Base-by-base conservation (phyloP, 805 yeast genomes). In the Starmerella bombi region DNA sequence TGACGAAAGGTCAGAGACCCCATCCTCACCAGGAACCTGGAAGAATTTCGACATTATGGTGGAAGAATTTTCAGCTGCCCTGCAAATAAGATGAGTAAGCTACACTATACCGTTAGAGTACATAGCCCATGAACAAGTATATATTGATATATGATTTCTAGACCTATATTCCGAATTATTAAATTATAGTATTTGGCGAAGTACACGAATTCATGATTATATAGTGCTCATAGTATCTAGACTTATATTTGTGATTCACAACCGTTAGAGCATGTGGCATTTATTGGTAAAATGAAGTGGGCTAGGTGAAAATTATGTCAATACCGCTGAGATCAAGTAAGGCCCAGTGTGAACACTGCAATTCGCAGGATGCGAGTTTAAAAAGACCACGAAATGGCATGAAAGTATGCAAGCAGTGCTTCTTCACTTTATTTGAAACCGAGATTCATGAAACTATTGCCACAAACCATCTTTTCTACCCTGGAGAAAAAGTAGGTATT, bases 31-130 rank as follows among this genome's bases (percentile, higher is more conserved):
- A 41, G 76, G 75, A 15, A 31, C 44, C 46, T 45, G 46, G 69
- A 91, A 91, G 73, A 91, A 88, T 66, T 94, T 81, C 54, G 97
- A 84, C 94, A 85, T 85, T n/a, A n/a, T n/a, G n/a, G n/a, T n/a
- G n/a, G n/a, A n/a, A n/a, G n/a, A n/a, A n/a, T n/a, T n/a, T n/a
- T n/a, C n/a, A n/a, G n/a, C n/a, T n/a, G n/a, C n/a, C n/a, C n/a
- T n/a, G n/a, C n/a, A n/a, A n/a, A n/a, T n/a, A n/a, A n/a, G n/a
- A n/a, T n/a, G n/a, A n/a, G n/a, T n/a, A n/a, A n/a, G n/a, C n/a
- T n/a, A n/a, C n/a, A n/a, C n/a, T n/a, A n/a, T n/a, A n/a, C n/a
- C n/a, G n/a, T n/a, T n/a, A n/a, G n/a, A n/a, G n/a, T n/a, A n/a
- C n/a, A n/a, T n/a, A n/a, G n/a, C n/a, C n/a, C n/a, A n/a, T n/a